Evolutionary conservation across 148 eudicot species (phyloP).

Genomic region (Nepenthes gracilis): DNA sequence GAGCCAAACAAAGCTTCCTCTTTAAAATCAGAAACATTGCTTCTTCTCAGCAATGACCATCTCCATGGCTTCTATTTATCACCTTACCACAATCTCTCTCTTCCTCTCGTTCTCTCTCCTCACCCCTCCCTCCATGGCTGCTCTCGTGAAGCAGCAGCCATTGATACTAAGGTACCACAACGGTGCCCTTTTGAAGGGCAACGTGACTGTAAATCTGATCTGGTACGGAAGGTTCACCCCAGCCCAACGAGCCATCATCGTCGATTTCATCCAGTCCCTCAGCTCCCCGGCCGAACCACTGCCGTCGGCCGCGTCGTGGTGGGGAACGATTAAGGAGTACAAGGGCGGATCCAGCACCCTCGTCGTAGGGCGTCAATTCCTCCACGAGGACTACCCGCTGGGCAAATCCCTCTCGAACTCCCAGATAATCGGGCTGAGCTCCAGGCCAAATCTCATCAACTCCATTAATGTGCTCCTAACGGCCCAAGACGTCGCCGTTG

Average conservation of each 20-base stretch:
- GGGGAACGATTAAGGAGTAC: slow-evolving; percentile 59
- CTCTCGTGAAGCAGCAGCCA: slow-evolving; percentile 35
- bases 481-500: slow-evolving; percentile 47
- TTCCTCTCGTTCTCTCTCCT: slow-evolving; percentile 2
- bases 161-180: slow-evolving; percentile 40
- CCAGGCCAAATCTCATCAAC: slow-evolving; percentile 1
- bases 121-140: slow-evolving; percentile 15
- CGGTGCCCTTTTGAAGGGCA: slow-evolving; percentile 52
- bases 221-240: slow-evolving; percentile 77
- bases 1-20: too few species aligned
- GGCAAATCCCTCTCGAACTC: slow-evolving; percentile 34
- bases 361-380: slow-evolving; percentile 28
- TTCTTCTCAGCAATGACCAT: too few species aligned
- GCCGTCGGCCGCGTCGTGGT: slow-evolving; percentile 62
- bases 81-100: slow-evolving; percentile 14
- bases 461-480: slow-evolving; percentile 41
- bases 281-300: slow-evolving; percentile 9
- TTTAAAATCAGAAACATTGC: too few species aligned
- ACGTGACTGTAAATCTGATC: slow-evolving; percentile 41
- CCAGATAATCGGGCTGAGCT: slow-evolving; percentile 23
- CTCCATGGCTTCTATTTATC: too few species aligned
- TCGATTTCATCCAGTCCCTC: slow-evolving; percentile 50
- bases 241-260: slow-evolving; percentile 45
- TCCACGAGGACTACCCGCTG: slow-evolving; percentile 30
- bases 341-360: slow-evolving; percentile 25